These are phyloP conservation scores for Teratosphaeria epicoccoides DNA, from an alignment of 2,329 filamentous ascomycete species.

Conservation along the genomic window DNA sequence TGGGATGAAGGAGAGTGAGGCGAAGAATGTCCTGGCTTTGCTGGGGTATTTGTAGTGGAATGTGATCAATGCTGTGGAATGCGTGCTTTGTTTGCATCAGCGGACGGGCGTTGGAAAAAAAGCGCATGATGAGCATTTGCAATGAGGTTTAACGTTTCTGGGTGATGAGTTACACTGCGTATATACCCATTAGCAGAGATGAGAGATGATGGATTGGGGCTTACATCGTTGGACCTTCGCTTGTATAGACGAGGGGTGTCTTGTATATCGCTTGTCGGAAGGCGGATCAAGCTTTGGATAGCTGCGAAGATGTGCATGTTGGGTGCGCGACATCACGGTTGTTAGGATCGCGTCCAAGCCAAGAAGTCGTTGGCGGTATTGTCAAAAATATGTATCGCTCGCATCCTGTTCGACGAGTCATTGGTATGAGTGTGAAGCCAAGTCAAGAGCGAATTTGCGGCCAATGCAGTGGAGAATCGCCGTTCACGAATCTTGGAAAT, in stretches of 20 bases:
- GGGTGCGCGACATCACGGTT: no score
- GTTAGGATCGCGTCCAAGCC: no score
- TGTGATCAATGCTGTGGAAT: not conserved
- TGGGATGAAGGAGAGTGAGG: constrained; percentile 39
- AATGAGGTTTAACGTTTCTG: not conserved
- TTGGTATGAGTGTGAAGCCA: no score
- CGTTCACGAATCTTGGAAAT: no score
- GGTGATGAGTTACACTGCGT: not conserved
- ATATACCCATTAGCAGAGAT: not conserved
- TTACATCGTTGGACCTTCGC: not conserved
- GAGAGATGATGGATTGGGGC: not conserved
- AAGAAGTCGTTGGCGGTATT: no score
- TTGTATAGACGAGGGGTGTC: not conserved
- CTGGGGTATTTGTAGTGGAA: constrained; percentile 13
- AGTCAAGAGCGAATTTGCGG: no score
- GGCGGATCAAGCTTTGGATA: not conserved
- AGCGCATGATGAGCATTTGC: not conserved
- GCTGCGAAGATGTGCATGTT: constrained; percentile 20
- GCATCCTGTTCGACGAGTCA: no score
- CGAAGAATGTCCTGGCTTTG: constrained; percentile 26
- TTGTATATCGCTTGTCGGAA: not conserved
- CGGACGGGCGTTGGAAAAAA: not conserved
- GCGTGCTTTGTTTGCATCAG: not conserved
- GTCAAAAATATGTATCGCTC: no score
- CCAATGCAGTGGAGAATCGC: no score